phyloP scores from a whole-genome alignment of 2,329 filamentous ascomycete genomes.

The Epichloe gansuensis region DNA sequence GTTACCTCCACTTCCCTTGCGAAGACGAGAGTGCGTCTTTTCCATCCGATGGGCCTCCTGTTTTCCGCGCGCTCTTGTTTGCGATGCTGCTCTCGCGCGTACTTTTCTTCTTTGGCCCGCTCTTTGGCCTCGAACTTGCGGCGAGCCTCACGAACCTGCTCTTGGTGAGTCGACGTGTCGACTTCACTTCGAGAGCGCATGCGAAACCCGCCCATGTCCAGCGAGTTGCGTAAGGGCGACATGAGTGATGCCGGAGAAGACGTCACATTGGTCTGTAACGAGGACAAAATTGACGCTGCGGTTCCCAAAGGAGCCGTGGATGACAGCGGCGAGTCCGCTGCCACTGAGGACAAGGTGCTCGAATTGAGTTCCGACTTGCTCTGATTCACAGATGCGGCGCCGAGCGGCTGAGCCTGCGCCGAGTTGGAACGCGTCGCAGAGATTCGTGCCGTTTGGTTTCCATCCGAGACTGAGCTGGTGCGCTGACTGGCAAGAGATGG shows the following conservation, averaged over 20 bases:
- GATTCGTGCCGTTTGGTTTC: slow-evolving; percentile 16
- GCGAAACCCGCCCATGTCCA: slow-evolving; percentile 46
- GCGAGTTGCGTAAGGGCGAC: slow-evolving; percentile 45
- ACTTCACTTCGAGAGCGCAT: slow-evolving; percentile 49
- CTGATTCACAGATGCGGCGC: slow-evolving; percentile 24
- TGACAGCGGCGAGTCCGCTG: slow-evolving; percentile 24
- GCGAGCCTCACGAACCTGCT: slow-evolving; percentile 48
- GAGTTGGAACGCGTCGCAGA: slow-evolving; percentile 18
- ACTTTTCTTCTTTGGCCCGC: slow-evolving; percentile 49
- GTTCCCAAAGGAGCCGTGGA: slow-evolving; percentile 15
- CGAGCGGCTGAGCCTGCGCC: slow-evolving; percentile 22
- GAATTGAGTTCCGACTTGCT: slow-evolving; percentile 38
- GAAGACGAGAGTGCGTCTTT: slow-evolving; percentile 29
- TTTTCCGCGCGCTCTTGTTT: slow-evolving; percentile 46
- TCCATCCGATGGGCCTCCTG: slow-evolving; percentile 41
- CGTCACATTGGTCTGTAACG: slow-evolving; percentile 13
- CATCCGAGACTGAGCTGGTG: slow-evolving; percentile 23
- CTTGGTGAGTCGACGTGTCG: slow-evolving; percentile 40
- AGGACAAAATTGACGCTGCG: slow-evolving; percentile 16
- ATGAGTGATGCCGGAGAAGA: slow-evolving; percentile 24
- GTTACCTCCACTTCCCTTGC: slow-evolving; percentile 23
- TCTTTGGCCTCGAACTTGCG: slow-evolving; percentile 53
- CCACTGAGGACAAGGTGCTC: slow-evolving; percentile 16
- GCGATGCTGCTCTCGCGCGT: slow-evolving; percentile 44
- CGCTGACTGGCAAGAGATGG: slow-evolving; percentile 22